Evolutionary conservation across 768 basidiomycete species (phyloP).

Genomic region (Hygrophorus pudorinus): DNA sequence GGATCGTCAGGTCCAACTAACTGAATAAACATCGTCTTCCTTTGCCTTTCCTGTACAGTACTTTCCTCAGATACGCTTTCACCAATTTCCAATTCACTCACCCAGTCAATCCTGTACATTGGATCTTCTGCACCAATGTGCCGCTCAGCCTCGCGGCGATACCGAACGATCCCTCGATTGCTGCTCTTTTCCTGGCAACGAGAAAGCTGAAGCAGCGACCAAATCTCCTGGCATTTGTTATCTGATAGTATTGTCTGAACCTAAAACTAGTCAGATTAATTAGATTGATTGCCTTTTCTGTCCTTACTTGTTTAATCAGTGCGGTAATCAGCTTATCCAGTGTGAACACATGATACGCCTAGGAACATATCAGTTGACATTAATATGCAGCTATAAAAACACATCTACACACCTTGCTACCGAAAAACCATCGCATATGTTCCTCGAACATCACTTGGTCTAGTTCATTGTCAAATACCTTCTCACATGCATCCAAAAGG

Average conservation of each 20-base stretch:
- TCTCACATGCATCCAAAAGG: slow-evolving; percentile 83
- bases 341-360: slow-evolving; percentile 91
- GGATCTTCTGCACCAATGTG: slow-evolving; percentile 69
- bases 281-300: not conserved
- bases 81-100: slow-evolving; percentile 23
- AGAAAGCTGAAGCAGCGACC: slow-evolving; percentile 60
- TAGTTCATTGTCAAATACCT: slow-evolving; percentile 86
- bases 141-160: slow-evolving; percentile 71
- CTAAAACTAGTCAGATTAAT: slow-evolving; percentile 27
- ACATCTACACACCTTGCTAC: slow-evolving; percentile 54
- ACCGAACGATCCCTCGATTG: slow-evolving; percentile 61
- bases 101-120: slow-evolving; percentile 75
- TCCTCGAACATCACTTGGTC: slow-evolving; percentile 93
- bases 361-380: slow-evolving; percentile 20
- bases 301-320: slow-evolving; percentile 81
- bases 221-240: slow-evolving; percentile 78
- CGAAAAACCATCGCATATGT: slow-evolving; percentile 91
- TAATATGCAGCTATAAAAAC: slow-evolving; percentile 7
- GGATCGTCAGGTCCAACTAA: slow-evolving; percentile 55
- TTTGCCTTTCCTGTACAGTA: slow-evolving; percentile 44
- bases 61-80: slow-evolving; percentile 7
- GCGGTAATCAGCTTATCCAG: slow-evolving; percentile 86
- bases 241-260: slow-evolving; percentile 83
- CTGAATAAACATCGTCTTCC: slow-evolving; percentile 48
- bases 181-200: slow-evolving; percentile 43